Evolutionary conservation across 2,329 filamentous ascomycete species (phyloP), one percentile per base, ranked within the genome.

Genomic region (Fusarium cicatricum): DNA sequence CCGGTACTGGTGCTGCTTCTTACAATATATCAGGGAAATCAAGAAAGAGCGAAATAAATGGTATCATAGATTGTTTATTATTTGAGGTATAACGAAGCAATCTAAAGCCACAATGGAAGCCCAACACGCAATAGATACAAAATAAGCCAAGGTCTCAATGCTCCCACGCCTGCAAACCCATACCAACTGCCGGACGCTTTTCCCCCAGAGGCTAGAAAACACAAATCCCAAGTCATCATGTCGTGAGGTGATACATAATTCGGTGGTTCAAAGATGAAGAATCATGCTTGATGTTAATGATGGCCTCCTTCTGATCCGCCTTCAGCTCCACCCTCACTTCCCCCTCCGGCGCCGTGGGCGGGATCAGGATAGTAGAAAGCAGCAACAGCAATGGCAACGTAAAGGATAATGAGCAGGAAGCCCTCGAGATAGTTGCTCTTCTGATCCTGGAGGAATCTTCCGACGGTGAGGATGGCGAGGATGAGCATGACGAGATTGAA

Each of bases 341-440:
- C 51, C 12, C 38, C 51, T 3, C 15, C 28, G 36, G 46, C 58
- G 19, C 42, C 49, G 14, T 64, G 40, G 19, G 37, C 46, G 11
- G 75, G 74, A 53, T 83, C 80, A 3, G 84, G 84, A 60, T 82
- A 86, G 67, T 82, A 85, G 59, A 75, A 84, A 2, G 83, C 83
- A 2, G 83, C 83, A 2, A 84, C 82, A 11, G 84, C 84, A 62
- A 88, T 85, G 26, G 82, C 82, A 38, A 86, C 69, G 65, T 87
- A 88, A 5, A 87, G 78, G 39, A 90, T 82, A 15, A 97, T 85
- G 62, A 91, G 91, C 15, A 97, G 82, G 19, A 86, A 84, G 2
- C 93, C 93, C 73, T 97, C 93, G 5, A 97, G 83, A 70, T 96
- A 97, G 71, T 97, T 96, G 58, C 87, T 91, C 80, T 95, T 94